phyloP scores from a whole-genome alignment of 495 filamentous ascomycete genomes.

The Penicillium coprophilum region DNA sequence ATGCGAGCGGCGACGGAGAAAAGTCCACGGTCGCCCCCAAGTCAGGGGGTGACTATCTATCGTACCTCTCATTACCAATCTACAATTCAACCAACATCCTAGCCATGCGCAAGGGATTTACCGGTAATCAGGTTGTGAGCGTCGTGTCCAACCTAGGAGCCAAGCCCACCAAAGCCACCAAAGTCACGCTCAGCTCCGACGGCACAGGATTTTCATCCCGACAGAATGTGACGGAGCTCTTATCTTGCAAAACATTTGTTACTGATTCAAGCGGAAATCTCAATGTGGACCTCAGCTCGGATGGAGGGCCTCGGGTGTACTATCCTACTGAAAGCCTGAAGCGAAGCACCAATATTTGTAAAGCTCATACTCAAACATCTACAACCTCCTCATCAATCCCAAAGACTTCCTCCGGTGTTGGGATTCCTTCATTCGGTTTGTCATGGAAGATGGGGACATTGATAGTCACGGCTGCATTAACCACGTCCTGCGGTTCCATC shows the following conservation, averaged over 20 bases:
- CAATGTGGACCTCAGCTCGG: conserved; percentile 18
- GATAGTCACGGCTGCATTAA: conserved; percentile 9
- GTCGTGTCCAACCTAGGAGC: conserved; percentile 24
- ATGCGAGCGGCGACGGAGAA: conserved; percentile 18
- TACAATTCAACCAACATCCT: conserved; percentile 19
- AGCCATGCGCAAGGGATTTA: conserved; percentile 21
- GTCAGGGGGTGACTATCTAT: conserved; percentile 17
- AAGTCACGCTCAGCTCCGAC: conserved; percentile 16
- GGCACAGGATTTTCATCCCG: conserved; percentile 18
- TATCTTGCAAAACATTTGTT: conserved; percentile 16
- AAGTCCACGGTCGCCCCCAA: conserved; percentile 13
- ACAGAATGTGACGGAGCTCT: conserved; percentile 20
- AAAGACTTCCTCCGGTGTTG: conserved; percentile 11
- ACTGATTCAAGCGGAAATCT: conserved; percentile 19
- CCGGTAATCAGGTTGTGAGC: conserved; percentile 24
- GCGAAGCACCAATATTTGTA: conserved; percentile 17
- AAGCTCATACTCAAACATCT: conserved; percentile 11
- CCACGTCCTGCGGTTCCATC: conserved; percentile 1
- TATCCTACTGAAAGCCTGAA: conserved; percentile 22
- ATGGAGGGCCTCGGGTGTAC: conserved; percentile 22
- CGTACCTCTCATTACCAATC: conserved; percentile 19
- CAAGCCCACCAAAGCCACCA: conserved; percentile 12
- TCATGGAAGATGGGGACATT: conserved; percentile 5
- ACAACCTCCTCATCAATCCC: conserved; percentile 12
- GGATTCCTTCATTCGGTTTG: conserved; percentile 9